A percentile compares a stretch with the other conserved stretches of the same genome.
Conservation (phyloP, 164 flowering plant genomes). For the Piper betle region DNA sequence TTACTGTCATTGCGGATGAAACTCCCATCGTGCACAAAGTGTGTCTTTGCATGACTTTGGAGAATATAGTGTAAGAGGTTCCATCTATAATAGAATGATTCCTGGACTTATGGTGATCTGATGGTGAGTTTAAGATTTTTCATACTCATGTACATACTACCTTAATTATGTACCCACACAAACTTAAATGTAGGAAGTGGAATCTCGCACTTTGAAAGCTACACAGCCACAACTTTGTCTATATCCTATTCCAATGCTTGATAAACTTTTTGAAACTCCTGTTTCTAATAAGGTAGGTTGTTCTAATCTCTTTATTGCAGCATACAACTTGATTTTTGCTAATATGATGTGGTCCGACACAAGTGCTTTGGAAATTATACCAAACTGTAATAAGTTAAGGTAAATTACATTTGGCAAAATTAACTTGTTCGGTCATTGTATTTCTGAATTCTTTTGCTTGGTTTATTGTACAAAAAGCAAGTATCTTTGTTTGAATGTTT, state of each 20-base stretch:
- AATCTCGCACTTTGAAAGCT: constrained; percentile 78
- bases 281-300: constrained; percentile 42
- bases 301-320: too few relatives aligned
- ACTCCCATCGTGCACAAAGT: constrained; percentile 46
- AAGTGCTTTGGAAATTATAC: too few relatives aligned
- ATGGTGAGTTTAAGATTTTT: constrained; percentile 41
- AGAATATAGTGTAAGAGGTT: constrained; percentile 89
- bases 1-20: constrained; percentile 17
- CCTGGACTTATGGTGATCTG: constrained; percentile 94
- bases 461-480: too few relatives aligned
- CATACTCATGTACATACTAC: neutral
- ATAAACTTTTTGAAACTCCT: constrained; percentile 44
- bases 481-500: too few relatives aligned
- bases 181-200: constrained; percentile 59
- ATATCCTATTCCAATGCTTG: constrained; percentile 78
- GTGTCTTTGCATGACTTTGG: constrained; percentile 71
- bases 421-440: too few relatives aligned
- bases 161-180: neutral
- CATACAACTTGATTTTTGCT: too few relatives aligned
- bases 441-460: too few relatives aligned
- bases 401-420: too few relatives aligned
- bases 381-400: too few relatives aligned
- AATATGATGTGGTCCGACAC: too few relatives aligned
- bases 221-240: constrained; percentile 76
- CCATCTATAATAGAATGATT: constrained; percentile 61